These are phyloP conservation scores for Wickerhamomyces pijperi DNA, from an alignment of 805 yeast species.

Conservation along the genomic window DNA sequence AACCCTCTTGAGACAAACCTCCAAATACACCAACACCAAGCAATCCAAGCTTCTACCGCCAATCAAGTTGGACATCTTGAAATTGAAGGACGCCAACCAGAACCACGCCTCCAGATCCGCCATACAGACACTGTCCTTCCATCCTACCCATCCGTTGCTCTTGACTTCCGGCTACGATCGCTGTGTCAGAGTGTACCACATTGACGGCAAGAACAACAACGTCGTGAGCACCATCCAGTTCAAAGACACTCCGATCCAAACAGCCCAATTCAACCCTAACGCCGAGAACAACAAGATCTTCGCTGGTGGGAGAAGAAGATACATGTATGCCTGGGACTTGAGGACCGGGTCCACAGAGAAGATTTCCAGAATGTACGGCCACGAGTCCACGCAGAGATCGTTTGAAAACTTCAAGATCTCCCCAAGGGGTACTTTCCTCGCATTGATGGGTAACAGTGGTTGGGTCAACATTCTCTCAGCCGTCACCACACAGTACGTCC, in stretches of 20 bases:
- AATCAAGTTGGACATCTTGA: conserved; percentile 57
- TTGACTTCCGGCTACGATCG: conserved; percentile 90
- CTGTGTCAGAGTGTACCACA: conserved; percentile 75
- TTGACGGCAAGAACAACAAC: conserved; percentile 77
- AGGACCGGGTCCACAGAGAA: conserved; percentile 68
- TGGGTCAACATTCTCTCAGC: conserved; percentile 81
- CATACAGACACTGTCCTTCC: conserved; percentile 80
- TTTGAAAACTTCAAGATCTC: conserved; percentile 80
- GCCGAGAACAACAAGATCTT: conserved; percentile 41
- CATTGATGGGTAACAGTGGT: conserved; percentile 76
- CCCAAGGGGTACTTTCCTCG: conserved; percentile 61
- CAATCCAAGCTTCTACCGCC: conserved; percentile 55
- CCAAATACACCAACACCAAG: conserved; percentile 25
- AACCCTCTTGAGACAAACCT: conserved; percentile 26
- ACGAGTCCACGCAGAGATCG: conserved; percentile 71
- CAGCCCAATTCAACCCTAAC: conserved; percentile 54
- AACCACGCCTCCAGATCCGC: conserved; percentile 63
- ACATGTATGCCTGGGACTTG: conserved; percentile 88
- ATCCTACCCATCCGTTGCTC: conserved; percentile 70
- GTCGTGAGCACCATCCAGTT: conserved; percentile 76
- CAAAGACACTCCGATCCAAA: conserved; percentile 68
- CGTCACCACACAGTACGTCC: conserved; percentile 72
- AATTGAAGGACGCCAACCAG: conserved; percentile 80
- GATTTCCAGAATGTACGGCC: conserved; percentile 84
- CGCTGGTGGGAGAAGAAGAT: conserved; percentile 87